A percentile compares a stretch with the other conserved stretches of the same genome.
These are phyloP conservation scores for Arthrocladium fulminans DNA, from an alignment of 2,329 filamentous ascomycete species.

Conservation along the genomic window DNA sequence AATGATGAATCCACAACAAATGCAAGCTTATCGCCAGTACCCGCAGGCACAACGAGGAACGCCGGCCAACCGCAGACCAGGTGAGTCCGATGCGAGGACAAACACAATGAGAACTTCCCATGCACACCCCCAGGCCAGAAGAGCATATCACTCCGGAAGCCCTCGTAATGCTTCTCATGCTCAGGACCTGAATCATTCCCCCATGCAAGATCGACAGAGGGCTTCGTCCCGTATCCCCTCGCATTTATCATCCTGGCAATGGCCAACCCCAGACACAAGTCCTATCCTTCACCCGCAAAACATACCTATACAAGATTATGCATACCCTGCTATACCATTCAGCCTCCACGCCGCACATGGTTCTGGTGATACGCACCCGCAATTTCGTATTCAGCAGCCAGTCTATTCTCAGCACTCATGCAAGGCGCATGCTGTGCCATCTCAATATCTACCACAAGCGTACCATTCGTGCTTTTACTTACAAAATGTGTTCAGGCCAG, in stretches of 20 bases:
- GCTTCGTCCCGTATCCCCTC: background rate
- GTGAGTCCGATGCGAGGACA: constrained; percentile 18
- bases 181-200: background rate
- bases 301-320: background rate
- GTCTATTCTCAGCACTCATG: background rate
- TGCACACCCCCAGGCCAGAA: background rate
- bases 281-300: background rate
- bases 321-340: background rate
- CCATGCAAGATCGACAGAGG: background rate
- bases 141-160: background rate
- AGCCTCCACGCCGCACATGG: background rate
- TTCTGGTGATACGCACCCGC: background rate
- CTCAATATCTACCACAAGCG: constrained; percentile 2
- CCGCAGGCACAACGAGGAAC: constrained; percentile 18
- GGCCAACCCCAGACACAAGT: background rate
- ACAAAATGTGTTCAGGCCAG: constrained; percentile 12
- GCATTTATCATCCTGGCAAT: background rate
- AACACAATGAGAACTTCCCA: background rate
- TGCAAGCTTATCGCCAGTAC: constrained; percentile 22
- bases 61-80: constrained; percentile 16
- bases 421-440: background rate
- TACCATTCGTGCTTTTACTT: constrained; percentile 6
- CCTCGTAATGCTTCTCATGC: background rate
- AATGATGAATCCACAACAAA: constrained; percentile 20
- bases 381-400: background rate